Evolutionary conservation across 805 yeast species (phyloP).

Genomic region (Candida yuanshanica): DNA sequence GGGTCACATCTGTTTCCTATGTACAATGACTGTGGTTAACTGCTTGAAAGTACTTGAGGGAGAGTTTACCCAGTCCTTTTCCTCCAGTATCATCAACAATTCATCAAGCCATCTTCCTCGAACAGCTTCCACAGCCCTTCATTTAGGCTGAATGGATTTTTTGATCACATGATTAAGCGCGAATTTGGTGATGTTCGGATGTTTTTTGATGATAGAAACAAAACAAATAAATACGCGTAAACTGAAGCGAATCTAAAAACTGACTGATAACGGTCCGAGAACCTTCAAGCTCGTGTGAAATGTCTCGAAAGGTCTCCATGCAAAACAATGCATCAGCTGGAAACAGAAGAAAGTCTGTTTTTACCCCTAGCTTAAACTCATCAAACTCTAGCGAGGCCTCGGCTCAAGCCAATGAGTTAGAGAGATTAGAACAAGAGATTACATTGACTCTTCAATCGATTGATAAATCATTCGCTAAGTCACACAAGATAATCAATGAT

Average conservation of each 20-base stretch:
- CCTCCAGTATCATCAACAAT: no score
- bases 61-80: no score
- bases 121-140: no score
- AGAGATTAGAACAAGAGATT: conserved; percentile 72
- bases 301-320: conserved; percentile 20
- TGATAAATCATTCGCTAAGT: conserved; percentile 63
- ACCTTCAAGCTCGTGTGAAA: conserved; percentile 1
- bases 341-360: conserved; percentile 23
- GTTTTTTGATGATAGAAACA: background rate
- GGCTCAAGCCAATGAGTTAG: conserved; percentile 34
- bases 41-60: no score
- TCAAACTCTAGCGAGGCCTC: conserved; percentile 16
- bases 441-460: conserved; percentile 73
- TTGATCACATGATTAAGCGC: background rate
- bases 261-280: no score
- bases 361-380: conserved; percentile 15
- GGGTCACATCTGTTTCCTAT: no score
- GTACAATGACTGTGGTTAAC: no score
- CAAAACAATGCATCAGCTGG: conserved; percentile 6
- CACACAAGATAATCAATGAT: conserved; percentile 64
- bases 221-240: background rate
- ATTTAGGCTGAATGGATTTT: background rate
- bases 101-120: no score
- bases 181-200: background rate
- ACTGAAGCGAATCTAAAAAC: no score